These are phyloP conservation scores for Alternaria triticimaculans DNA, from an alignment of 2,329 filamentous ascomycete species.

Conservation along the genomic window DNA sequence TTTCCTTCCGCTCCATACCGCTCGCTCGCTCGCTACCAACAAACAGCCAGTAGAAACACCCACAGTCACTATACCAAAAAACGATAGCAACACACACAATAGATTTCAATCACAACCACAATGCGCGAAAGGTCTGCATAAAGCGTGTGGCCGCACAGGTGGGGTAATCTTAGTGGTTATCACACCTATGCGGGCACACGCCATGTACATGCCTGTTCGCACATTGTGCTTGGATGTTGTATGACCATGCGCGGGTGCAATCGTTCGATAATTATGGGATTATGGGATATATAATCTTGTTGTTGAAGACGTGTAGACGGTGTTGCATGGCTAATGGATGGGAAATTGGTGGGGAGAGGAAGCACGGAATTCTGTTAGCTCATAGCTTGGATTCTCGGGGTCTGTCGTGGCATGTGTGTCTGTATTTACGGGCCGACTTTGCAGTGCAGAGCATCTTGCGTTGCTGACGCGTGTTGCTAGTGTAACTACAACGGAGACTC, in stretches of 20 bases:
- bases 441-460: neutral
- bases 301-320: too few relatives aligned
- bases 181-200: neutral
- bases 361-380: neutral
- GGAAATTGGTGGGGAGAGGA: neutral
- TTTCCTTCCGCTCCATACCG: too few relatives aligned
- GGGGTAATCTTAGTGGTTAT: neutral
- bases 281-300: too few relatives aligned
- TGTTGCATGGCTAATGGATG: neutral
- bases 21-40: neutral
- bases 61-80: neutral
- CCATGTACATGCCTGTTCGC: neutral
- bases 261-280: neutral
- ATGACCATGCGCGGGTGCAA: neutral
- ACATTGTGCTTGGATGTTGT: neutral
- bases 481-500: neutral
- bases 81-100: neutral
- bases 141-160: neutral
- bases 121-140: neutral
- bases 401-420: neutral
- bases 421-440: neutral
- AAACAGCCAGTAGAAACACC: neutral
- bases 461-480: neutral
- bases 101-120: neutral
- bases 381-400: neutral